Percentiles rank a stretch among this genome's conserved stretches.
Evolutionary conservation across 2,329 filamentous ascomycete species (phyloP).

Genomic region (Stagonosporopsis chrysanthemi): DNA sequence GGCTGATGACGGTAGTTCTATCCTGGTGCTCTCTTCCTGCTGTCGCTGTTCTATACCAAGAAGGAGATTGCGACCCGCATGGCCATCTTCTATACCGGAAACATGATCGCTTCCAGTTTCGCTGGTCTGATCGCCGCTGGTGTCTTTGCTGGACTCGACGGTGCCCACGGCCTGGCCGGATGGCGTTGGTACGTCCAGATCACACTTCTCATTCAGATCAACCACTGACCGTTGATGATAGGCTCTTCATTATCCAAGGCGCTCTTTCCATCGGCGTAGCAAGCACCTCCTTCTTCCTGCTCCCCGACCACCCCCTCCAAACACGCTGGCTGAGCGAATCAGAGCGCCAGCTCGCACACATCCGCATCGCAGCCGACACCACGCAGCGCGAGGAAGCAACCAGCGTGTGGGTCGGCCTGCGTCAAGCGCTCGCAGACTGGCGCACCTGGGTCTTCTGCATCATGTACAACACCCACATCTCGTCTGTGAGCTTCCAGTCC

Average conservation of each 20-base stretch:
- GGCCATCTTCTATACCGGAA: slow-evolving; percentile 50
- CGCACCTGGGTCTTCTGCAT: slow-evolving; percentile 43
- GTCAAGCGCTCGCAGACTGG: slow-evolving; percentile 38
- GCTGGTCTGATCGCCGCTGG: slow-evolving; percentile 55
- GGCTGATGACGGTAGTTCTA: slow-evolving; percentile 53
- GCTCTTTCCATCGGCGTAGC: slow-evolving; percentile 34
- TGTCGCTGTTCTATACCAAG: slow-evolving; percentile 72
- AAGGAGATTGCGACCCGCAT: slow-evolving; percentile 53
- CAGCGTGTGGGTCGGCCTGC: slow-evolving; percentile 38
- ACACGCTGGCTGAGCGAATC: slow-evolving; percentile 54
- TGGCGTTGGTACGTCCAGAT: slow-evolving; percentile 51
- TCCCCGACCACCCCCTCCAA: slow-evolving; percentile 43
- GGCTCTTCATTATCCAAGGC: slow-evolving; percentile 33
- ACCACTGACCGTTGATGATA: not conserved
- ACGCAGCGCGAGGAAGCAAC: slow-evolving; percentile 52
- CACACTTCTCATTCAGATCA: slow-evolving; percentile 22
- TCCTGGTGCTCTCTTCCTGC: slow-evolving; percentile 67
- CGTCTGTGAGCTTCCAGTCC: slow-evolving; percentile 40
- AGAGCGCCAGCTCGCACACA: slow-evolving; percentile 49
- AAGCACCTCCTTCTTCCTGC: slow-evolving; percentile 35
- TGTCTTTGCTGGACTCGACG: slow-evolving; percentile 44
- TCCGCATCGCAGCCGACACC: slow-evolving; percentile 55
- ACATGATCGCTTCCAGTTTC: slow-evolving; percentile 52
- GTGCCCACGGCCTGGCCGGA: slow-evolving; percentile 38
- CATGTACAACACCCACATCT: slow-evolving; percentile 42